A percentile compares a stretch with the other conserved stretches of the same genome.
These are phyloP conservation scores for Lecanicillium sp. DNA, from an alignment of 2,329 filamentous ascomycete species.

Conservation along the genomic window DNA sequence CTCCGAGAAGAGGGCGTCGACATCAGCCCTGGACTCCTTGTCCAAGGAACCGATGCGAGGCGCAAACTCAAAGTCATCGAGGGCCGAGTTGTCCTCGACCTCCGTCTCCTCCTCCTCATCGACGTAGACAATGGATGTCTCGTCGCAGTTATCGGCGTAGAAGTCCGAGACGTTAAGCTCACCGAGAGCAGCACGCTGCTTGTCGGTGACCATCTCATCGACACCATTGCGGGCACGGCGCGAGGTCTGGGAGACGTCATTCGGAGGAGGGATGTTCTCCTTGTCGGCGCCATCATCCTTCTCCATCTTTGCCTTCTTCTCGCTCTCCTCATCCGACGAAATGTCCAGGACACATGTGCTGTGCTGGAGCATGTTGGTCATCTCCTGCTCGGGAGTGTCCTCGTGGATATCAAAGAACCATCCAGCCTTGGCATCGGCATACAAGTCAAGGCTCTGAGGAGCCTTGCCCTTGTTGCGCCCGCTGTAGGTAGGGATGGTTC, in stretches of 20 bases:
- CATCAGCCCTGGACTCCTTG: constrained; percentile 14
- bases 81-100: constrained; percentile 12
- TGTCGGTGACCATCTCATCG: constrained; percentile 55
- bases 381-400: constrained; percentile 82
- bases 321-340: constrained; percentile 74
- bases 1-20: constrained; percentile 30
- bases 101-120: constrained; percentile 50
- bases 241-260: constrained; percentile 55
- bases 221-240: constrained; percentile 18
- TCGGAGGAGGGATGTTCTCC: constrained; percentile 80
- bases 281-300: constrained; percentile 64
- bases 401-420: constrained; percentile 97
- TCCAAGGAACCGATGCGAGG: constrained; percentile 10
- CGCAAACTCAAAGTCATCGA: constrained; percentile 12
- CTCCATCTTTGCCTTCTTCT: constrained; percentile 43
- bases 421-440: constrained; percentile 47
- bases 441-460: constrained; percentile 17
- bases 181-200: constrained; percentile 56
- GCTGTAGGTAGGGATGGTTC: constrained; percentile 58
- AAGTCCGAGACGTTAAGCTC: constrained; percentile 63
- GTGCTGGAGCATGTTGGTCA: constrained; percentile 89
- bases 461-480: constrained; percentile 15
- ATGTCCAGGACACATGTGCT: constrained; percentile 82
- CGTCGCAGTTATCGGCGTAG: constrained; percentile 59
- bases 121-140: constrained; percentile 52